Conservation (phyloP, 2,329 filamentous ascomycete species). For the Magnaporthiopsis rhizophila region DNA sequence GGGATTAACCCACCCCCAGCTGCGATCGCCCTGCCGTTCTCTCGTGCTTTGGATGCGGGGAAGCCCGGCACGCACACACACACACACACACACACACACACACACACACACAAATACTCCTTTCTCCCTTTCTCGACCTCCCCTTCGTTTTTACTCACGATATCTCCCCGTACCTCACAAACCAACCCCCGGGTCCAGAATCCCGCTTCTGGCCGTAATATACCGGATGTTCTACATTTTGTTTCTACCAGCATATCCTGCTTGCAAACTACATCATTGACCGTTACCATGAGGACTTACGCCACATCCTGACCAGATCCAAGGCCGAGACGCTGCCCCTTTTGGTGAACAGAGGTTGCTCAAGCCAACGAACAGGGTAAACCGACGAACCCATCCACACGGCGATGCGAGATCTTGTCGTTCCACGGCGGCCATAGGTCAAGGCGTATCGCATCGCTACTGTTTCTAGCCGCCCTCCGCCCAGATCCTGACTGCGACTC, state of each 20-base stretch:
- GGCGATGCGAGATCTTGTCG: not conserved
- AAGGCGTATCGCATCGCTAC: not conserved
- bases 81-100: too few relatives aligned
- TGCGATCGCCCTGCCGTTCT: not conserved
- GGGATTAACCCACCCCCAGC: not conserved
- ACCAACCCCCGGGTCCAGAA: not conserved
- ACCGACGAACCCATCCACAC: not conserved
- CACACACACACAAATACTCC: not conserved
- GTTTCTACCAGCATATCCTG: not conserved
- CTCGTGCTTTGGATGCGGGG: slow-evolving; percentile 1
- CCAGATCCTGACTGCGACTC: not conserved
- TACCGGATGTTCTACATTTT: not conserved
- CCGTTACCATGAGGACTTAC: not conserved
- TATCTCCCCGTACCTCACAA: not conserved
- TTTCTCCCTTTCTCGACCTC: not conserved
- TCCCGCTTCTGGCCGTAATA: not conserved
- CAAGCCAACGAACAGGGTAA: not conserved
- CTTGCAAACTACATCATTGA: not conserved
- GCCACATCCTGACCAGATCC: not conserved
- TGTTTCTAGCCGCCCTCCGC: not conserved
- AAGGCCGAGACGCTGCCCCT: not conserved
- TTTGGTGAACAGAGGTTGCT: not conserved
- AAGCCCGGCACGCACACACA: not conserved
- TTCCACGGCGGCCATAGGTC: not conserved
- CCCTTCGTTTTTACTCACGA: not conserved